Conservation (phyloP, 1,284 basidiomycete species). For the Microbotryum scabiosae region DNA sequence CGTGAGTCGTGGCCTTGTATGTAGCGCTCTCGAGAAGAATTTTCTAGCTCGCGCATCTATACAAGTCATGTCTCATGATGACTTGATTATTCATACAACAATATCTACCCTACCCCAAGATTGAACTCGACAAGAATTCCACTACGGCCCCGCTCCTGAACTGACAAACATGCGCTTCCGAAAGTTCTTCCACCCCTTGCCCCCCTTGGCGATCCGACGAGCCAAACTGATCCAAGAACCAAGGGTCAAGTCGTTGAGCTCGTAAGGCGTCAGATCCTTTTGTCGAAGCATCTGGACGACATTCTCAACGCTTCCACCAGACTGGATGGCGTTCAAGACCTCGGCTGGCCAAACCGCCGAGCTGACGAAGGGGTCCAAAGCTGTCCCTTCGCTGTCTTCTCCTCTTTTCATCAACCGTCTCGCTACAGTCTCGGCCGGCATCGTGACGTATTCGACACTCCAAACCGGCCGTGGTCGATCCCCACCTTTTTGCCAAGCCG, state of each 20-base stretch:
- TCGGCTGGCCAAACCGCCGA: not conserved
- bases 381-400: not conserved
- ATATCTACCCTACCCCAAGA: too few species aligned
- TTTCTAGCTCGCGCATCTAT: too few species aligned
- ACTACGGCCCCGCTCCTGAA: not conserved
- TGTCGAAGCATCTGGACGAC: constrained; percentile 1
- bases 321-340: not conserved
- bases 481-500: not conserved
- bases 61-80: too few species aligned
- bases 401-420: not conserved
- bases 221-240: constrained; percentile 65
- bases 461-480: constrained; percentile 49
- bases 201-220: constrained; percentile 52
- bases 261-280: constrained; percentile 51
- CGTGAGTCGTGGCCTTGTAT: too few species aligned
- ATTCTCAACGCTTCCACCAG: not conserved
- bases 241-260: constrained; percentile 65
- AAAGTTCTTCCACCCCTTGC: constrained; percentile 59
- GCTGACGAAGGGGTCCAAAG: not conserved
- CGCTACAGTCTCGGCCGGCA: constrained; percentile 41
- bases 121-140: too few species aligned
- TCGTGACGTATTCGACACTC: constrained; percentile 72
- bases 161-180: constrained; percentile 59
- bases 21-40: too few species aligned
- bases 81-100: too few species aligned